phyloP scores from a whole-genome alignment of 257 asterid species.

The Ilex aquifolium region DNA sequence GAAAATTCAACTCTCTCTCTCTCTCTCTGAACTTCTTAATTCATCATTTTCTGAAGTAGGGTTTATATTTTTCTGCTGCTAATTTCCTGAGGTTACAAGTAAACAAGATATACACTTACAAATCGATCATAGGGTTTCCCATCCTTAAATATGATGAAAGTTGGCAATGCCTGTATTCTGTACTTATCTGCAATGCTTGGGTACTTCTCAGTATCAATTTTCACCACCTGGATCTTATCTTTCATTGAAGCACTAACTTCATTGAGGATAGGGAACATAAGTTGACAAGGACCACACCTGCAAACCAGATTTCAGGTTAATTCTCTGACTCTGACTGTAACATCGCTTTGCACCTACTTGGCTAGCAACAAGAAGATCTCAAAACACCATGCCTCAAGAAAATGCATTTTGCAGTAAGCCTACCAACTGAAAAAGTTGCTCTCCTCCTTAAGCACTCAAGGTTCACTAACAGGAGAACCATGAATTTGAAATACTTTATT shows the following conservation, averaged over 20 bases:
- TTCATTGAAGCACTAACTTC: constrained; percentile 57
- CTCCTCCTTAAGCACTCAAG: background rate
- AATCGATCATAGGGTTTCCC: constrained; percentile 84
- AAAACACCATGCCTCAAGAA: background rate
- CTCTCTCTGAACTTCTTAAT: too few species aligned
- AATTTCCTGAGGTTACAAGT: too few species aligned
- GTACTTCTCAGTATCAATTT: constrained; percentile 91
- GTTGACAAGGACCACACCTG: constrained; percentile 99
- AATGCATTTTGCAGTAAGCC: background rate
- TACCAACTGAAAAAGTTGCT: background rate
- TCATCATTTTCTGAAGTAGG: too few species aligned
- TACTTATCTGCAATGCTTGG: constrained; percentile 72
- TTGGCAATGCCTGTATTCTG: constrained; percentile 81
- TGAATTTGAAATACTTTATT: constrained; percentile 1
- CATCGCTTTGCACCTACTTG: background rate
- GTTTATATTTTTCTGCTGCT: too few species aligned
- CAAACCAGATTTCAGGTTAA: constrained; percentile 15
- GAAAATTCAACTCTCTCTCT: too few species aligned
- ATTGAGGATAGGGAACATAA: constrained; percentile 86
- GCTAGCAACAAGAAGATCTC: background rate
- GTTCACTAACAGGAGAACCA: background rate
- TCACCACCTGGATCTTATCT: constrained; percentile 78
- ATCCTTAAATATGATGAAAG: constrained; percentile 83
- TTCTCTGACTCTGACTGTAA: too few species aligned
- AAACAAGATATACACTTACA: constrained; percentile 48